phyloP scores from a whole-genome alignment of 257 asterid genomes.

The Rhazya stricta region DNA sequence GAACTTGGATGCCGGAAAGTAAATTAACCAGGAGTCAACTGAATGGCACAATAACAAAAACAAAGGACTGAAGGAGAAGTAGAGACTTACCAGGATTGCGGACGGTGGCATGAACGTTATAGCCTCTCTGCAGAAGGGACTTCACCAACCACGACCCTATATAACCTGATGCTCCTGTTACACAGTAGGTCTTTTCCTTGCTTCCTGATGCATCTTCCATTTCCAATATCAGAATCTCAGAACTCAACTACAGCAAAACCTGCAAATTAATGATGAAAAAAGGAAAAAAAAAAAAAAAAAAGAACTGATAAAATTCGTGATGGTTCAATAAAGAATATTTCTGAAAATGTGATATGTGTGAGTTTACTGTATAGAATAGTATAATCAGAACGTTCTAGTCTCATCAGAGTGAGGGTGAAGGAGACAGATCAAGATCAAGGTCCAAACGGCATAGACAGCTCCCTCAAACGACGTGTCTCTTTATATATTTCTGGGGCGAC shows the following conservation, averaged over 20 bases:
- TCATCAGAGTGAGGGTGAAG: not conserved
- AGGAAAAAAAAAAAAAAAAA: no score
- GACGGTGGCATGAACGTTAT: constrained; percentile 63
- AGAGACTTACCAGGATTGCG: constrained; percentile 51
- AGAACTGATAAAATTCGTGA: not conserved
- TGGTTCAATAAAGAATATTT: no score
- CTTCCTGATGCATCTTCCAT: constrained; percentile 15
- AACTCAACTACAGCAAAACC: not conserved
- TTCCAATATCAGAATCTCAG: not conserved
- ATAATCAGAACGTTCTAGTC: not conserved
- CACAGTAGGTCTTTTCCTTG: constrained; percentile 45
- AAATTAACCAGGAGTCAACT: not conserved
- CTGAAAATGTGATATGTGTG: no score
- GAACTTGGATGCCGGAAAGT: no score
- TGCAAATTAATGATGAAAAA: not conserved
- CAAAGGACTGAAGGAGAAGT: not conserved
- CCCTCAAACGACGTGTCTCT: not conserved
- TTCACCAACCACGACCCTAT: constrained; percentile 89
- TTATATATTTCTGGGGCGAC: no score
- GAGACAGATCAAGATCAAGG: not conserved
- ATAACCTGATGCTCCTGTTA: constrained; percentile 83
- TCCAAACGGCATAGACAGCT: not conserved
- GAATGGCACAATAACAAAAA: no score
- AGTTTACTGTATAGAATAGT: not conserved
- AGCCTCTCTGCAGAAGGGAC: constrained; percentile 62